Base-by-base conservation (phyloP, 1,139 yeast genomes). In the Nakaseomyces glabratus region DNA sequence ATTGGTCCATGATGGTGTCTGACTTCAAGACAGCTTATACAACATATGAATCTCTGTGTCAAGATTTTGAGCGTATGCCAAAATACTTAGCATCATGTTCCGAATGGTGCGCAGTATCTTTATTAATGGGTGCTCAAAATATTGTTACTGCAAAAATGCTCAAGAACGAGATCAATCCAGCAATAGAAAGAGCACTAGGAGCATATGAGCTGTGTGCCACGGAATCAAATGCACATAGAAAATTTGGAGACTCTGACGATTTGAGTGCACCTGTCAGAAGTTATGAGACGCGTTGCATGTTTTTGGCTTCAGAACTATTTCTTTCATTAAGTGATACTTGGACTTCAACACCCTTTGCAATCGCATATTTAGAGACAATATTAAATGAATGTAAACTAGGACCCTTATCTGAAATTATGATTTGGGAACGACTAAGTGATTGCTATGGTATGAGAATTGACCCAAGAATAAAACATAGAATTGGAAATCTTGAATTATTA, bases 21-120 rank as follows among this genome's bases (percentile, higher is more conserved):
- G 96, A 90, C 59, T 90, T 82, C 64, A 79, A 79, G 53, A 78
- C 76, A 43, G 93, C 97, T 6, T 80, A 82, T 52, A 68, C 82
- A 2, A 79, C 88, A 1, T 90, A 90, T 55, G 97, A 90, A 42
- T 57, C 84, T 39, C 67, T 86, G 24, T 79, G 79, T 44, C 80
- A 82, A 47, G 96, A 88, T 54, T 80, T 78, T 47, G 67, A 75
- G 22, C 31, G 40, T 10, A 44, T 39, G 24, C 57, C 57, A 2
- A 46, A 50, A 31, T 80, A 84, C 49, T 69, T 82, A 37, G 95
- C 96, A 0, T 77, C 93, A 0, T 68, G 82, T 8, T 90, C 88
- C 43, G 97, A 90, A 58, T 81, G 84, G 81, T 78, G 85, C 45
- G 80, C 86, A 1, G 67, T 79, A 1, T 77, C 94, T 1, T 63